phyloP scores from a whole-genome alignment of 441 rosid species.

The Populus hybrid region DNA sequence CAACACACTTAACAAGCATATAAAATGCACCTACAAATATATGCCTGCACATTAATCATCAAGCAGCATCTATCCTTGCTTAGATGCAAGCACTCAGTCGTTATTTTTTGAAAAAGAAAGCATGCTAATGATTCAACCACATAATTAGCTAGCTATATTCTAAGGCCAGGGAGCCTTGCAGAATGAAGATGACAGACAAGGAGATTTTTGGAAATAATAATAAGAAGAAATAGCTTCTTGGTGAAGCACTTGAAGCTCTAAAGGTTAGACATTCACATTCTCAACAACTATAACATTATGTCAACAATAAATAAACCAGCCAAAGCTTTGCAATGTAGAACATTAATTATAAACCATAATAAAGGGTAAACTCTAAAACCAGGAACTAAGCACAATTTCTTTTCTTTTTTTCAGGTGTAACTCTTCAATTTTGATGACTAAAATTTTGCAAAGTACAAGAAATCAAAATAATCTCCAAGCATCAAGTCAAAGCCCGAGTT shows the following conservation, averaged over 20 bases:
- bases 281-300: background rate
- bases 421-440: background rate
- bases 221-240: background rate
- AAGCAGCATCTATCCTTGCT: background rate
- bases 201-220: too few species aligned
- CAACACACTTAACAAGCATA: background rate
- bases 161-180: background rate
- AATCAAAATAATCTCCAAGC: background rate
- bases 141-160: background rate
- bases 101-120: background rate
- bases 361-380: background rate
- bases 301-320: background rate
- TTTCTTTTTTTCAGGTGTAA: background rate
- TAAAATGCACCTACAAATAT: background rate
- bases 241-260: background rate
- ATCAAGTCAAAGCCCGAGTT: background rate
- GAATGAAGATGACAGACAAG: background rate
- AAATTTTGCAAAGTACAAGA: background rate
- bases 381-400: background rate
- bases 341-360: background rate
- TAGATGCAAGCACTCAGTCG: background rate
- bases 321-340: background rate
- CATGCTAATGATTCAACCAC: slow-evolving; percentile 1
- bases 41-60: background rate
- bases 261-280: background rate